Base-by-base conservation (phyloP, 495 filamentous ascomycete genomes). In the Aspergillus avenaceus region DNA sequence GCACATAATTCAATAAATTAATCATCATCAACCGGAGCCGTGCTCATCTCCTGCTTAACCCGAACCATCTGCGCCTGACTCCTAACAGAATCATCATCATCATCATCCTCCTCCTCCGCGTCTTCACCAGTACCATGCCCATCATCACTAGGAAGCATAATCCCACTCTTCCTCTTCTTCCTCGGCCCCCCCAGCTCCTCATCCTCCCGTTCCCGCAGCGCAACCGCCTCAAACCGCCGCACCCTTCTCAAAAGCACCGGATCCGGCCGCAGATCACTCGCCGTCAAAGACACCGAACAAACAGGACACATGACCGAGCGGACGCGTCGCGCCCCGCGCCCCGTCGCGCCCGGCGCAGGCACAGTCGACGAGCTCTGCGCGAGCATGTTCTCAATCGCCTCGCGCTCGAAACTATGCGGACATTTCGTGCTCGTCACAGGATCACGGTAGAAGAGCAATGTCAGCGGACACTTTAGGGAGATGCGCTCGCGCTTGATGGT, bases 401-500 rank as follows among this genome's bases (percentile, higher is more conserved):
- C 56, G 55, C 80, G 84, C 66, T 96, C 86, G 64, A 95, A 96
- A 8, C 79, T 87, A 63, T 96, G 91, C 8, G 79, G 83, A 71
- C 91, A 96, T 55, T 86, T 85, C 4, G 67, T 77, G 64, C 82
- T 90, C n/a, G 80, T 91, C 2, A 79, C 70, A 0, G 91, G 91
- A 40, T 92, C 81, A 22, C 72, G 70, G 73, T 88, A 88, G n/a
- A 75, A 62, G 29, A 76, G 74, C 34, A 95, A 74, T 1, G 91
- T 91, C n/a, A 96, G 60, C 0, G 89, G 89, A 58, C 91, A 96
- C 60, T 84, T 86, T 42, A 89, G 77, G 50, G 82, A 86, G 53
- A 86, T 75, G 14, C 76, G 78, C 55, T 85, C 86, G 45, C 83
- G 71, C 48, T 81, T 75, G 38, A 96, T 82, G 7, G 83, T 80